Evolutionary conservation across 495 filamentous ascomycete species (phyloP).

Genomic region (Chaetomium tenue): DNA sequence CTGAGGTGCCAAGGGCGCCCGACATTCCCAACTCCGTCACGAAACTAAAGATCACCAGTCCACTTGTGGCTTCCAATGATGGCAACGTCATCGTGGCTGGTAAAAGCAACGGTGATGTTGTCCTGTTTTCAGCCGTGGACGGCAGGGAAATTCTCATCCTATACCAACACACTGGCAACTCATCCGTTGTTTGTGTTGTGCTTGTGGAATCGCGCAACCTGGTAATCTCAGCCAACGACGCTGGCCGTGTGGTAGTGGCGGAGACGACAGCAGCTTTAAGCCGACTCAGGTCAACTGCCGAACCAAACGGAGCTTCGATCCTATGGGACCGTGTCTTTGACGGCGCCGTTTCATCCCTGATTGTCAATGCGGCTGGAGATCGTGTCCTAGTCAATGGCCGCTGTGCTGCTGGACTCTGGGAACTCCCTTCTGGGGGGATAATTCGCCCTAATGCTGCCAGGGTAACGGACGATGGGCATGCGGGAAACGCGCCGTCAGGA

Average conservation of each 20-base stretch:
- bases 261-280: not conserved
- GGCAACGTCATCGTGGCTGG: slow-evolving; percentile 25
- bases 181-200: slow-evolving; percentile 16
- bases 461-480: too few relatives aligned
- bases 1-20: not conserved
- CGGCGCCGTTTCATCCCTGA: too few relatives aligned
- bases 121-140: slow-evolving; percentile 24
- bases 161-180: slow-evolving; percentile 23
- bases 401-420: too few relatives aligned
- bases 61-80: slow-evolving; percentile 16
- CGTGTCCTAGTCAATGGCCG: too few relatives aligned
- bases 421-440: too few relatives aligned
- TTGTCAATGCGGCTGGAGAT: too few relatives aligned
- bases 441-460: too few relatives aligned
- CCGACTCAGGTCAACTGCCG: not conserved
- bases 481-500: not conserved
- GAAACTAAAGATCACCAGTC: slow-evolving; percentile 27
- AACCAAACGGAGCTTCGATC: not conserved
- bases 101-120: slow-evolving; percentile 29
- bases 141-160: slow-evolving; percentile 17
- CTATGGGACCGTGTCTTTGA: not conserved
- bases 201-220: slow-evolving; percentile 16
- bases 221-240: slow-evolving; percentile 28
- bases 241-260: slow-evolving; percentile 23
- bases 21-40: slow-evolving; percentile 9